phyloP scores from a whole-genome alignment of 1,139 yeast species.

The Yamadazyma diddensiae region DNA sequence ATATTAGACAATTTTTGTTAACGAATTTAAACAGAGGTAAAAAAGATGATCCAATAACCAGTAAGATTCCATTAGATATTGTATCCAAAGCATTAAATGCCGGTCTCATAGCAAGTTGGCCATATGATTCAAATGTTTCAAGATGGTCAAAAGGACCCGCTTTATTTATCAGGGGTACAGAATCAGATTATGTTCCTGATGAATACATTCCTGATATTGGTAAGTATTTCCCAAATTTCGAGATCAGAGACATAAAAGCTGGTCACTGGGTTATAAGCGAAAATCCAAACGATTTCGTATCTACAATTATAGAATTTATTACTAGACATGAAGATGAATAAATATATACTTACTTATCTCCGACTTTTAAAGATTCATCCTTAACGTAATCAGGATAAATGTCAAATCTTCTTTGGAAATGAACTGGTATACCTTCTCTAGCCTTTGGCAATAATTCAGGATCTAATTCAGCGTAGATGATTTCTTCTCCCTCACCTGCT shows the following conservation, averaged over 20 bases:
- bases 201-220: constrained; percentile 77
- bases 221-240: constrained; percentile 74
- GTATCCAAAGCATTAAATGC: constrained; percentile 60
- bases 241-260: constrained; percentile 67
- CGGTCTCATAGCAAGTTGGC: constrained; percentile 75
- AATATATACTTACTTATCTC: constrained; percentile 23
- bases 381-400: constrained; percentile 69
- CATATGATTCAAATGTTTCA: constrained; percentile 53
- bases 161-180: constrained; percentile 74
- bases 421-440: constrained; percentile 75
- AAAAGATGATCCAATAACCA: constrained; percentile 32
- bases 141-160: constrained; percentile 68
- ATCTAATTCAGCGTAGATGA: constrained; percentile 75
- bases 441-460: constrained; percentile 58
- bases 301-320: constrained; percentile 54
- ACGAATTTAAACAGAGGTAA: constrained; percentile 59
- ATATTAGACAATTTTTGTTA: constrained; percentile 75
- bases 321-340: constrained; percentile 50
- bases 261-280: constrained; percentile 94
- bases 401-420: constrained; percentile 75
- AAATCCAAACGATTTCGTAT: constrained; percentile 67
- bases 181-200: constrained; percentile 80
- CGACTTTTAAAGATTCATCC: constrained; percentile 37
- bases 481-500: constrained; percentile 83
- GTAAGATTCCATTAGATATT: constrained; percentile 69